These are phyloP conservation scores for Fusarium napiforme DNA, from an alignment of 2,329 filamentous ascomycete genomes.

Conservation along the genomic window DNA sequence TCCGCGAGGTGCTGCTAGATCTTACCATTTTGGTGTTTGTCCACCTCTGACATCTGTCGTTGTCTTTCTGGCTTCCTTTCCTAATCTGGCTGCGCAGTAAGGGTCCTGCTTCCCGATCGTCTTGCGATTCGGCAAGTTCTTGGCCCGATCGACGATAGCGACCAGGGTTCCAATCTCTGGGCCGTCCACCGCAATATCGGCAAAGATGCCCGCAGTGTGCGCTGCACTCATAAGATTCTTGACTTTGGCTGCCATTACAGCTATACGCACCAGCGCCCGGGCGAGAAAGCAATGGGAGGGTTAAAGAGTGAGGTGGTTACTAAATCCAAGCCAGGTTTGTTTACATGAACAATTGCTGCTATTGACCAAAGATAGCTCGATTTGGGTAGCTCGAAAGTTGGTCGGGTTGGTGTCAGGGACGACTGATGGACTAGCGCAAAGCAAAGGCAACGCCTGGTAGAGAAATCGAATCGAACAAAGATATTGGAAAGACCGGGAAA, in stretches of 20 bases:
- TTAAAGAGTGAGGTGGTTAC: slow-evolving; percentile 1
- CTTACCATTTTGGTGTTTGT: slow-evolving; percentile 93
- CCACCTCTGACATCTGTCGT: slow-evolving; percentile 92
- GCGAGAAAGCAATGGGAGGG: neutral
- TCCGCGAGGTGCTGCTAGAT: neutral
- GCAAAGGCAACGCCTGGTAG: slow-evolving; percentile 9
- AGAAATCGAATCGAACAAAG: slow-evolving; percentile 17
- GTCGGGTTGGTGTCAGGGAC: slow-evolving; percentile 23
- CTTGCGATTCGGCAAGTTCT: slow-evolving; percentile 96
- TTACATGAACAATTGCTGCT: slow-evolving; percentile 41
- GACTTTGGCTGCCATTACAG: slow-evolving; percentile 62
- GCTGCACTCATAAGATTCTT: slow-evolving; percentile 70
- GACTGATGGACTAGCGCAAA: slow-evolving; percentile 24
- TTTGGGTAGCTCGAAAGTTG: slow-evolving; percentile 31
- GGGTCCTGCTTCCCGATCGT: slow-evolving; percentile 99
- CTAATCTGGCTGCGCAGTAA: slow-evolving; percentile 91
- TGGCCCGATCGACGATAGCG: slow-evolving; percentile 90
- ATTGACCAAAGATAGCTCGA: slow-evolving; percentile 28
- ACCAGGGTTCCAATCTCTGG: slow-evolving; percentile 94
- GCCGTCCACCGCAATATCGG: slow-evolving; percentile 92
- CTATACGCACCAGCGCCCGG: slow-evolving; percentile 13
- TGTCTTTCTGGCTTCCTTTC: slow-evolving; percentile 98
- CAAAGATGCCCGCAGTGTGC: slow-evolving; percentile 93
- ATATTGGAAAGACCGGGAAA: slow-evolving; percentile 21
- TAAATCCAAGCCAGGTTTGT: slow-evolving; percentile 31